These are phyloP conservation scores for Nymphaea colorata DNA, from an alignment of 164 flowering plant genomes.

Conservation along the genomic window DNA sequence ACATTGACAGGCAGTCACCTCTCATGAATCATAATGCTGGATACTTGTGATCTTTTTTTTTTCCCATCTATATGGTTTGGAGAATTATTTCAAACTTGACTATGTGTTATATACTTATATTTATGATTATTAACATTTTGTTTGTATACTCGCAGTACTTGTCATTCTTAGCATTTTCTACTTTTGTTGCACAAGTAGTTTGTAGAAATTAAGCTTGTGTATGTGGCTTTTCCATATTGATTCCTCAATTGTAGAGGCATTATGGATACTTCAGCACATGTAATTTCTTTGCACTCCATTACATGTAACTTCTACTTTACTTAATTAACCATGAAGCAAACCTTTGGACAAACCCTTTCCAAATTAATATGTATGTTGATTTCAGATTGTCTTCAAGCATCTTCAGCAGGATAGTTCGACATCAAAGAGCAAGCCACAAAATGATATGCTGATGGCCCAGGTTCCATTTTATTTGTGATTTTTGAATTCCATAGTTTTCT, in stretches of 20 bases:
- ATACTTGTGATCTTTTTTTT: too few relatives aligned
- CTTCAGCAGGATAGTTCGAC: slow-evolving; percentile 34
- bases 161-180: too few relatives aligned
- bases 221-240: background rate
- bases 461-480: slow-evolving; percentile 17
- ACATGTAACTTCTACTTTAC: background rate
- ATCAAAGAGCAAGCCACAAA: slow-evolving; percentile 37
- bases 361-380: background rate
- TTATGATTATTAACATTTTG: too few relatives aligned
- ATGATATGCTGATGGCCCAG: slow-evolving; percentile 74
- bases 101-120: too few relatives aligned
- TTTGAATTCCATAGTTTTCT: too few relatives aligned
- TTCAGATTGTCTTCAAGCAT: slow-evolving; percentile 52
- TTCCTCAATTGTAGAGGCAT: background rate
- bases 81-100: too few relatives aligned
- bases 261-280: background rate
- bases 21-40: too few relatives aligned
- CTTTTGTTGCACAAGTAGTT: too few relatives aligned
- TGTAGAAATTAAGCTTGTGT: too few relatives aligned
- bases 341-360: background rate
- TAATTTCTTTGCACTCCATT: background rate
- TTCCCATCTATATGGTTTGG: too few relatives aligned
- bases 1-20: too few relatives aligned
- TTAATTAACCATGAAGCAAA: background rate
- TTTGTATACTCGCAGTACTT: too few relatives aligned